Base-by-base conservation (phyloP, 768 basidiomycete species). In the Tylopilus vinaceipallidus region DNA sequence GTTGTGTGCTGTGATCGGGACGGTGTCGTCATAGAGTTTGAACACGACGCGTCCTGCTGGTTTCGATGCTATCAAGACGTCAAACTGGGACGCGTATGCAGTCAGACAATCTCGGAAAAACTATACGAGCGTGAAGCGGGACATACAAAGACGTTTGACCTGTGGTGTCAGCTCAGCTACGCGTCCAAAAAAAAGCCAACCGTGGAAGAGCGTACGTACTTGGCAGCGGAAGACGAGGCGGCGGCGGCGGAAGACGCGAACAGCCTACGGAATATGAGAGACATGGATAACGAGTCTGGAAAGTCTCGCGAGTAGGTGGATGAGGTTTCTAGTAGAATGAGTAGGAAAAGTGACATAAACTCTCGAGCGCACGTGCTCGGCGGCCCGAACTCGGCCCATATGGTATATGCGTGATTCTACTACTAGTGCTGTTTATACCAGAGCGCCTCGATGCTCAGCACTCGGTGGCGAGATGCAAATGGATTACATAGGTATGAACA, bases 1-100 rank as follows among this genome's bases (percentile, higher is more conserved):
- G 75, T 93, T 92, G 42, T 69, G 71, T 3, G 87, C 68, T 11
- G 92, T 94, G 68, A 78, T 81, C 46, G 93, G 93, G n/a, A 91
- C 89, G 16, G 79, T 75, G 47, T 85, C 80, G 68, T 93, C 89
- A 70, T 79, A 91, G 36, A 95, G 79, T 68, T 87, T 83, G 80
- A 95, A 91, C 23, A 84, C 76, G 56, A 95, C 81, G 38, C 86
- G 82, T 20, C 88, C 89, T 1, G 79, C 72, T 4, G 82, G 79
- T 40, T 75, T 63, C 14, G 69, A 68, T 66, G 81, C 76, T 65
- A 93, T 85, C 2, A 75, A 68, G 50, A 88, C 62, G 47, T 87
- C 80, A 54, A 88, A 87, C 86, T 86, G 45, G 17, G 12, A 35
- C n/a, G 10, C 19, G 26, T 13, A 9, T 10, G 39, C 11, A 39